Conservation (phyloP, 2,329 filamentous ascomycete genomes). For the Curvularia hawaiiensis region DNA sequence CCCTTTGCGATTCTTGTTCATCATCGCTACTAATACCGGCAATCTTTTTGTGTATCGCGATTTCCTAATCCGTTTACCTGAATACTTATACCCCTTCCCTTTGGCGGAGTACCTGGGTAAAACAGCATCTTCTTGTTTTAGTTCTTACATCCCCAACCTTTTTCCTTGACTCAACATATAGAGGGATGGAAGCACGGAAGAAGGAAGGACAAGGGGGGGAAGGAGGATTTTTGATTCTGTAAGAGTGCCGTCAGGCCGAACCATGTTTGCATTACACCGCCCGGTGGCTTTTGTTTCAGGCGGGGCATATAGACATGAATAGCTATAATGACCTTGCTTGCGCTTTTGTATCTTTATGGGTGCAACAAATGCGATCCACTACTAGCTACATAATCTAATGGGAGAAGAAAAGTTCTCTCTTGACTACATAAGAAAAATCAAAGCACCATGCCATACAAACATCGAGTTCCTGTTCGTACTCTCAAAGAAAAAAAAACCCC, state of each 20-base stretch:
- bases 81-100: constrained; percentile 2
- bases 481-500: not conserved
- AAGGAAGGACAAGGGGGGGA: not conserved
- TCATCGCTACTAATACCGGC: not conserved
- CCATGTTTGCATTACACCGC: not conserved
- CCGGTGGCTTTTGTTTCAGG: not conserved
- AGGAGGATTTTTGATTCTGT: not conserved
- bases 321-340: constrained; percentile 1
- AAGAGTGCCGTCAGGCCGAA: not conserved
- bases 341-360: not conserved
- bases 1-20: not conserved
- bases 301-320: constrained; percentile 3
- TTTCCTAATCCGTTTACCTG: not conserved
- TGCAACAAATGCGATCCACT: not conserved
- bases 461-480: no score
- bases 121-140: not conserved
- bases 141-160: not conserved
- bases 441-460: not conserved
- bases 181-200: not conserved
- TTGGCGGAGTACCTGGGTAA: not conserved
- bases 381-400: not conserved
- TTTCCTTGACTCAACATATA: not conserved
- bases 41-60: not conserved
- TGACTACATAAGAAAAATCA: not conserved
- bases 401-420: not conserved